Evolutionary conservation across 2,329 filamentous ascomycete species (phyloP).

Genomic region (Botrytis fragariae): DNA sequence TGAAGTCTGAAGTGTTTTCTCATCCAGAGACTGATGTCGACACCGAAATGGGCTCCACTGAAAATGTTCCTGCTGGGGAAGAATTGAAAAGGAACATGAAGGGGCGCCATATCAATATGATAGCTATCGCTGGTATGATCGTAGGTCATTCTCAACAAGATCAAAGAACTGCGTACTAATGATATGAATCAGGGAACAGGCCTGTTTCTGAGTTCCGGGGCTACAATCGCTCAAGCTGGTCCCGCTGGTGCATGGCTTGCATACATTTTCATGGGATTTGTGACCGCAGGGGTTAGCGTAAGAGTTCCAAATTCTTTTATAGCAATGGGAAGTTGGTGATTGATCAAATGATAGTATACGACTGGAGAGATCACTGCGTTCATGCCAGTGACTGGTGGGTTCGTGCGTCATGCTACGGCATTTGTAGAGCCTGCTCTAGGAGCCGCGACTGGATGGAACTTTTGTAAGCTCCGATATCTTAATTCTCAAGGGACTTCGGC

Average conservation of each 20-base stretch:
- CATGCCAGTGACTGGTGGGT: conserved; percentile 47
- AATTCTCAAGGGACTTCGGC: not conserved
- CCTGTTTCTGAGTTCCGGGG: conserved; percentile 51
- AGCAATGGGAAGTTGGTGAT: not conserved
- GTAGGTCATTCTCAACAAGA: conserved; percentile 53
- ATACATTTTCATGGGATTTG: conserved; percentile 46
- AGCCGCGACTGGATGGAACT: conserved; percentile 39
- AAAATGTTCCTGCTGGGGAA: conserved; percentile 13
- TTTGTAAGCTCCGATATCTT: conserved; percentile 29
- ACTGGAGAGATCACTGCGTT: conserved; percentile 38
- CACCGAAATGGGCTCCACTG: conserved; percentile 13
- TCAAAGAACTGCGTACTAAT: not conserved
- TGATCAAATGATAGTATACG: not conserved
- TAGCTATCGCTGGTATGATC: conserved; percentile 45
- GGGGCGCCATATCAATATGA: conserved; percentile 45
- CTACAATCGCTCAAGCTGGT: conserved; percentile 47
- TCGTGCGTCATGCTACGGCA: conserved; percentile 40
- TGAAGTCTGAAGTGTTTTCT: conserved; percentile 5
- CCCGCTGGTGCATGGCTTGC: conserved; percentile 46
- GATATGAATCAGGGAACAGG: conserved; percentile 44
- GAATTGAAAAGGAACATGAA: conserved; percentile 48
- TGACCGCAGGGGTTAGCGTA: conserved; percentile 51
- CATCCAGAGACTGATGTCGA: not conserved
- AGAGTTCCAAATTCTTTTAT: not conserved
- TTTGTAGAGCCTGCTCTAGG: conserved; percentile 42